phyloP scores from a whole-genome alignment of 2,329 filamentous ascomycete species.

The Fusarium continuum region DNA sequence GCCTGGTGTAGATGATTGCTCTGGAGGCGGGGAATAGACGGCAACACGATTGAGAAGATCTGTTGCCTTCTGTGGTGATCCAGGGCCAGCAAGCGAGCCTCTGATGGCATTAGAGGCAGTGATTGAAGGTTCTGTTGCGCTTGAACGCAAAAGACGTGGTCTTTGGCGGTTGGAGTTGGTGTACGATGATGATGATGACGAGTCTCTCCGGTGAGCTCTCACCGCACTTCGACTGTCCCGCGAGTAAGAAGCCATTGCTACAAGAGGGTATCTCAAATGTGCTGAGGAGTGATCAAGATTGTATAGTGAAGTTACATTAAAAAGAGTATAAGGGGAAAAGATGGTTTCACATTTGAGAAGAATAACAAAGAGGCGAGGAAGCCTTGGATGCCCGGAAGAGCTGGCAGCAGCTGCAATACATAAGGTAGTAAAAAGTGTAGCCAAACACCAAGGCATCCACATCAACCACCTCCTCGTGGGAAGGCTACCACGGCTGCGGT shows the following conservation, averaged over 20 bases:
- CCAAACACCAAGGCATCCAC: constrained; percentile 33
- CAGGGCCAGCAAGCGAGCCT: constrained; percentile 59
- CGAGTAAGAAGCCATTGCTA: constrained; percentile 41
- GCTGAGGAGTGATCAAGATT: neutral
- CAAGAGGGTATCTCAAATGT: neutral
- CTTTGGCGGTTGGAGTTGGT: constrained; percentile 51
- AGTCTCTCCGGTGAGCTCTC: constrained; percentile 42
- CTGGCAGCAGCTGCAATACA: constrained; percentile 35
- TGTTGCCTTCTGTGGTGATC: constrained; percentile 60
- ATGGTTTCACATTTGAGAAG: constrained; percentile 30
- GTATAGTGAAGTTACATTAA: constrained; percentile 11
- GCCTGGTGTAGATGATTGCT: constrained; percentile 32
- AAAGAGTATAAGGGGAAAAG: constrained; percentile 13
- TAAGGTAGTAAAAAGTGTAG: constrained; percentile 19
- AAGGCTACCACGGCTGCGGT: constrained; percentile 32
- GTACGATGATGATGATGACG: constrained; percentile 38
- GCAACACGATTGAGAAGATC: constrained; percentile 65
- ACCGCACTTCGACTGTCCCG: constrained; percentile 40
- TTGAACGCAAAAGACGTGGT: constrained; percentile 63
- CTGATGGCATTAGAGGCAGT: constrained; percentile 64
- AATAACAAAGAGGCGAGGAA: constrained; percentile 12
- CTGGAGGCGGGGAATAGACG: constrained; percentile 52
- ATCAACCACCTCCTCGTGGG: constrained; percentile 27
- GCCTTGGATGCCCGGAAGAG: constrained; percentile 15
- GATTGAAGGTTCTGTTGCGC: constrained; percentile 66